phyloP scores from a whole-genome alignment of 495 filamentous ascomycete species.

The Daldinia decipiens region DNA sequence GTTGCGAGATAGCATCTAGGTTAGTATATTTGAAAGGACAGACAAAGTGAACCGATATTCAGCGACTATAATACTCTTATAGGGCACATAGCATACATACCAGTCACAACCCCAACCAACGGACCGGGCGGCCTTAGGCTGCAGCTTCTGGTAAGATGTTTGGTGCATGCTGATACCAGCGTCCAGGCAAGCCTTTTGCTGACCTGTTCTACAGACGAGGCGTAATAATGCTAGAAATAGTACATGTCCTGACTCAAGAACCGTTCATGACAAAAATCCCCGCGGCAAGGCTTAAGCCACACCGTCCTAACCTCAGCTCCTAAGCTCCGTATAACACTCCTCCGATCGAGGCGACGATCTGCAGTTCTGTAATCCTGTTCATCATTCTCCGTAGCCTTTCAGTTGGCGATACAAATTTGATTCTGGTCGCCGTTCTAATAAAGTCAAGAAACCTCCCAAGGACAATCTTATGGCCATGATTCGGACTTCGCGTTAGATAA shows the following conservation, averaged over 20 bases:
- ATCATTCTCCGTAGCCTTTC: slow-evolving; percentile 23
- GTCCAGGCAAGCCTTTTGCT: slow-evolving; percentile 1
- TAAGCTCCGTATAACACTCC: slow-evolving; percentile 22
- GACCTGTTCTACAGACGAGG: slow-evolving; percentile 4
- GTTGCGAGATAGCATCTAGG: not conserved
- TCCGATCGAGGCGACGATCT: slow-evolving; percentile 19
- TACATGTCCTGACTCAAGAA: not conserved
- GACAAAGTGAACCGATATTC: not conserved
- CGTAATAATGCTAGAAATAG: not conserved
- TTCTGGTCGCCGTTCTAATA: slow-evolving; percentile 18
- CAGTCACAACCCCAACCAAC: not conserved
- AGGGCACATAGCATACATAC: not conserved
- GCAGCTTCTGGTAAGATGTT: slow-evolving; percentile 5
- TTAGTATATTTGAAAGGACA: not conserved
- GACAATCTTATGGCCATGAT: not conserved
- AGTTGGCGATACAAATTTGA: slow-evolving; percentile 22
- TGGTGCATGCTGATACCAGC: slow-evolving; percentile 2
- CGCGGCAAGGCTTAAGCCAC: slow-evolving; percentile 15
- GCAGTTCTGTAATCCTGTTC: slow-evolving; percentile 39
- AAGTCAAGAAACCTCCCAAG: slow-evolving; percentile 11
- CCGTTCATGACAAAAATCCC: not conserved
- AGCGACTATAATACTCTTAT: not conserved
- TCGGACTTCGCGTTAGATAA: slow-evolving; percentile 10
- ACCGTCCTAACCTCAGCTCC: slow-evolving; percentile 7
- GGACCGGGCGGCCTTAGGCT: not conserved